phyloP scores from a whole-genome alignment of 139 green algal genomes.

The Asterochloris erici region DNA sequence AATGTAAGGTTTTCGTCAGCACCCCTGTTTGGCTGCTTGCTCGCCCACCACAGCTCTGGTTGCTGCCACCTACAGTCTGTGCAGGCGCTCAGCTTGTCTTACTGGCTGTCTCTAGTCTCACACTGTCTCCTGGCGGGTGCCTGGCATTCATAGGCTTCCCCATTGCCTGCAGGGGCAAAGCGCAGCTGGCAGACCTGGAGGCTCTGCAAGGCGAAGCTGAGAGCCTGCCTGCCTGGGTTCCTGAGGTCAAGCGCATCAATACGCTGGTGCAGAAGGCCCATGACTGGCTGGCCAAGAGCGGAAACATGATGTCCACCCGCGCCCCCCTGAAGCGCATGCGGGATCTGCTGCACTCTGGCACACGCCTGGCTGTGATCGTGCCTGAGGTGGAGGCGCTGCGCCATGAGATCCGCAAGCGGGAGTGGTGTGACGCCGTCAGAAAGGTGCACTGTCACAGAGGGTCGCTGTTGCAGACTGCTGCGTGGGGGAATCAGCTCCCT shows the following conservation, averaged over 20 bases:
- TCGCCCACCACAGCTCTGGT: too few species aligned
- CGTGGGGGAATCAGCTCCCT: too few species aligned
- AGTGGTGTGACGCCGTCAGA: constrained; percentile 47
- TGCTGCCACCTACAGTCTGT: too few species aligned
- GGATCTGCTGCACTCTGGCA: constrained; percentile 32
- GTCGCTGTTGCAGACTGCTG: too few species aligned
- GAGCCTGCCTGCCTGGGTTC: constrained; percentile 22
- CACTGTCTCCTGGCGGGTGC: too few species aligned
- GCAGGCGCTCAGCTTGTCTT: too few species aligned
- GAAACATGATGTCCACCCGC: constrained; percentile 1
- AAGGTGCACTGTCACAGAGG: constrained; percentile 8
- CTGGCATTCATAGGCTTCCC: background rate
- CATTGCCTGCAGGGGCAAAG: background rate
- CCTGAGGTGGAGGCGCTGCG: constrained; percentile 41
- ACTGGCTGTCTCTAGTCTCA: too few species aligned
- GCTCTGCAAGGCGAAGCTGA: constrained; percentile 10
- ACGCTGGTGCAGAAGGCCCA: constrained; percentile 28
- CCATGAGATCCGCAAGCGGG: constrained; percentile 32
- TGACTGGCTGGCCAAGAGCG: constrained; percentile 26
- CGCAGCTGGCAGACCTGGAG: constrained; percentile 8
- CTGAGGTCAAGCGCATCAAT: constrained; percentile 29
- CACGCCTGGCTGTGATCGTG: constrained; percentile 37
- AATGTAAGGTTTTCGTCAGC: too few species aligned
- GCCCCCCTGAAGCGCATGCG: constrained; percentile 36
- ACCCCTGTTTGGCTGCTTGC: too few species aligned